Percentiles rank a stretch among this genome's conserved stretches.
These are phyloP conservation scores for Corymbia citriodora DNA, from an alignment of 441 rosid genomes.

Conservation along the genomic window DNA sequence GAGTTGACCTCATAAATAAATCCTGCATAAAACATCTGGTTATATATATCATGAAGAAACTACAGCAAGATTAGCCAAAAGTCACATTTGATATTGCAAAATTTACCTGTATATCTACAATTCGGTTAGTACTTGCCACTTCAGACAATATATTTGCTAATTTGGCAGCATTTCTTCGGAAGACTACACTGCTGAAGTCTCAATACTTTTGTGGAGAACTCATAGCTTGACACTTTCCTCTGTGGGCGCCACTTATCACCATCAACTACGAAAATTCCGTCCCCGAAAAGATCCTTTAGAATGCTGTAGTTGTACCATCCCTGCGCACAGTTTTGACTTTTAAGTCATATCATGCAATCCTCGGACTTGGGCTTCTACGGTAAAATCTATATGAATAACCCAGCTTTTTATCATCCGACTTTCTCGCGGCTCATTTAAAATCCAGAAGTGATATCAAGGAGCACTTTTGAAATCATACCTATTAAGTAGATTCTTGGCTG, in stretches of 20 bases:
- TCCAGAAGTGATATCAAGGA: neutral
- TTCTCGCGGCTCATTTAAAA: neutral
- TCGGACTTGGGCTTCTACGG: neutral
- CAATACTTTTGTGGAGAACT: constrained; percentile 46
- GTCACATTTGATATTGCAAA: neutral
- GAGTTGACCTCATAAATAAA: constrained; percentile 45
- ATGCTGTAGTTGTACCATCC: constrained; percentile 28
- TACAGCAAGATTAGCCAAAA: neutral
- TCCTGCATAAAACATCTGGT: constrained; percentile 14
- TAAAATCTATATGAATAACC: neutral
- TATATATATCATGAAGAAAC: neutral
- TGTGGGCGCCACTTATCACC: constrained; percentile 50
- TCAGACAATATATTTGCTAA: constrained; percentile 31
- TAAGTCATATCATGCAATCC: neutral
- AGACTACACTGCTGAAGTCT: constrained; percentile 38
- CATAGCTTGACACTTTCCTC: constrained; percentile 41
- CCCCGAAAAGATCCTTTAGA: constrained; percentile 34
- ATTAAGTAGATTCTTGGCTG: neutral
- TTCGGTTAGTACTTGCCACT: constrained; percentile 27
- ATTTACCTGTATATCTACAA: constrained; percentile 44
- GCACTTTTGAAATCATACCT: neutral
- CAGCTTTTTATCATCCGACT: neutral
- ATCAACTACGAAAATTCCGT: constrained; percentile 46
- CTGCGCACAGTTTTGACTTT: constrained; percentile 13
- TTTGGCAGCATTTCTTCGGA: constrained; percentile 29